Percentiles rank a stretch among this genome's conserved stretches.
Evolutionary conservation across 495 filamentous ascomycete species (phyloP).

Genomic region (Hypoxylon lienhwacheense): DNA sequence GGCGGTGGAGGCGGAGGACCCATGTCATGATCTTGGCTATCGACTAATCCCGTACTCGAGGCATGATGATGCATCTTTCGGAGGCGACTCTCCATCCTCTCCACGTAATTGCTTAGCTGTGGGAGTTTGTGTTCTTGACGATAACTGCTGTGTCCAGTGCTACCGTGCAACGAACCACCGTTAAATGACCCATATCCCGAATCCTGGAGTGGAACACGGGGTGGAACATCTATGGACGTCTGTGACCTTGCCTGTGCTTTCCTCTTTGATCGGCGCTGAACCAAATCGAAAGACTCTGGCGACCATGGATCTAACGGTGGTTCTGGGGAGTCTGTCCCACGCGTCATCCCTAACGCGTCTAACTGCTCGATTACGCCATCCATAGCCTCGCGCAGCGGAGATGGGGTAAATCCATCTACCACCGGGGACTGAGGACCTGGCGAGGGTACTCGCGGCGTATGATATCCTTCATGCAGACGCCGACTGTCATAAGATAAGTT

Average conservation of each 20-base stretch:
- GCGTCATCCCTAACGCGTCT: constrained; percentile 77
- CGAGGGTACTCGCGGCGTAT: constrained; percentile 55
- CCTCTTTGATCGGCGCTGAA: constrained; percentile 48
- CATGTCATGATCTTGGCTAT: constrained; percentile 30
- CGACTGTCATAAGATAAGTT: constrained; percentile 42
- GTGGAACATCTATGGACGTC: constrained; percentile 71
- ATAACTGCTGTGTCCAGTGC: constrained; percentile 42
- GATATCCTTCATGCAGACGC: constrained; percentile 42
- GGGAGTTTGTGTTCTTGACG: constrained; percentile 61
- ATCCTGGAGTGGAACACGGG: constrained; percentile 57
- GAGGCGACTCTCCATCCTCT: constrained; percentile 82
- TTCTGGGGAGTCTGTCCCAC: constrained; percentile 55
- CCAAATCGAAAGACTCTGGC: constrained; percentile 78
- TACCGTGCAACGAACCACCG: constrained; percentile 48
- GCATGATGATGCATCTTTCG: constrained; percentile 70
- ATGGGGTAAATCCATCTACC: constrained; percentile 74
- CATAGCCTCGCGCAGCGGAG: constrained; percentile 91
- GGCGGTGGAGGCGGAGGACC: constrained; percentile 64
- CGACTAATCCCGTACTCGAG: constrained; percentile 31
- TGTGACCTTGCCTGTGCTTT: constrained; percentile 57
- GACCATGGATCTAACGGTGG: constrained; percentile 80
- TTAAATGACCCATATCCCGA: constrained; percentile 58
- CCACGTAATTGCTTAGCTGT: constrained; percentile 79
- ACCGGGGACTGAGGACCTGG: constrained; percentile 66
- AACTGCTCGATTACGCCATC: constrained; percentile 97